These are phyloP conservation scores for Mesembryanthemum crystallinum DNA, from an alignment of 148 eudicot species.

Conservation along the genomic window DNA sequence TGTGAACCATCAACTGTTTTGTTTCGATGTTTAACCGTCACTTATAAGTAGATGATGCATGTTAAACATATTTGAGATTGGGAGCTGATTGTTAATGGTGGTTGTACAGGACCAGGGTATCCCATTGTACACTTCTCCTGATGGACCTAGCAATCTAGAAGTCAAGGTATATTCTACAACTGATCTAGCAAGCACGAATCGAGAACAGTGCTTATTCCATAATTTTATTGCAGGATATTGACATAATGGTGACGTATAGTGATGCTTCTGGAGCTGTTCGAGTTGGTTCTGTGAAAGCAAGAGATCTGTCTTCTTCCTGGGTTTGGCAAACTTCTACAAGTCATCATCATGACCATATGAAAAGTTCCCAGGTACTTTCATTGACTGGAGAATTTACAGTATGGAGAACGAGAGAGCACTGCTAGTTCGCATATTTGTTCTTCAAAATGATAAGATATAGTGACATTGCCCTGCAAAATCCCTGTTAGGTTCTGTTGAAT, in stretches of 20 bases:
- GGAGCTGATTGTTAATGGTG: slow-evolving; percentile 12
- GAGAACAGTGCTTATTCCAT: slow-evolving; percentile 28
- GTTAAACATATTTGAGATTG: slow-evolving; percentile 2
- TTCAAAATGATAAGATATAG: background rate
- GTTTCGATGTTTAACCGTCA: background rate
- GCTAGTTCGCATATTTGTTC: background rate
- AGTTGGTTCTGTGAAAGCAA: slow-evolving; percentile 72
- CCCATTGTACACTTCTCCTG: slow-evolving; percentile 23
- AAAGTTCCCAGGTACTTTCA: slow-evolving; percentile 47
- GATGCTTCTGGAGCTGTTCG: slow-evolving; percentile 74
- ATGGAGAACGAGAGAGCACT: slow-evolving; percentile 1
- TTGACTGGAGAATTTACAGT: slow-evolving; percentile 11
- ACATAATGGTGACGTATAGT: slow-evolving; percentile 87
- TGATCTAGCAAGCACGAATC: slow-evolving; percentile 14
- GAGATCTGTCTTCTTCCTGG: slow-evolving; percentile 90
- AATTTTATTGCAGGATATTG: slow-evolving; percentile 69
- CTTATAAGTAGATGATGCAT: background rate
- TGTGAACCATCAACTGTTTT: background rate
- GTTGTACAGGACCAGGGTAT: slow-evolving; percentile 48
- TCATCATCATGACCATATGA: slow-evolving; percentile 33
- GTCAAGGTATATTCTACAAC: slow-evolving; percentile 51
- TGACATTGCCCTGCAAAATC: background rate
- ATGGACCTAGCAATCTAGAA: slow-evolving; percentile 40
- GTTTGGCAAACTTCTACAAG: slow-evolving; percentile 71
- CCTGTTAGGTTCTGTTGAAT: slow-evolving; percentile 10